phyloP scores from a whole-genome alignment of 345 rosid genomes.

The Bruguiera sexangula region DNA sequence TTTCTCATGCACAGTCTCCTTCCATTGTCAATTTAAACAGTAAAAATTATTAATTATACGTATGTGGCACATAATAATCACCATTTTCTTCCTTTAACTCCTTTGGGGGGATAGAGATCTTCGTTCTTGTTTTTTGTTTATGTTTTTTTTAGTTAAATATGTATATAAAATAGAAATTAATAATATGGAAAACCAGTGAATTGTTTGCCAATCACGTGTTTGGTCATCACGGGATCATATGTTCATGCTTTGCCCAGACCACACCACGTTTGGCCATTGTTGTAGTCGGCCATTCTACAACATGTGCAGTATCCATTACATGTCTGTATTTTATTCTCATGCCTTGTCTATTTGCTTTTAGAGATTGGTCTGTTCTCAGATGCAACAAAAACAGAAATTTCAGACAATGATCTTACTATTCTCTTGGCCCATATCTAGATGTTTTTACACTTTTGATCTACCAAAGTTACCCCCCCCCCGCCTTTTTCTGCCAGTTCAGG shows the following conservation, averaged over 20 bases:
- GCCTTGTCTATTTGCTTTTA: not conserved
- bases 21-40: no score
- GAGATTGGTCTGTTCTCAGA: not conserved
- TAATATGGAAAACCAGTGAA: not conserved
- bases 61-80: no score
- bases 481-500: no score
- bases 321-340: not conserved
- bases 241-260: not conserved
- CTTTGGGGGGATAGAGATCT: no score
- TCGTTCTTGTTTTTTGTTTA: no score
- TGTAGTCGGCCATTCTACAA: conserved; percentile 2
- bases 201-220: not conserved
- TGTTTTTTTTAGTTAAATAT: not conserved
- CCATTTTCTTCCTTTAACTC: no score
- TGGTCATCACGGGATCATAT: not conserved
- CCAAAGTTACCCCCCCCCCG: no score
- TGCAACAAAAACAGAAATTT: not conserved
- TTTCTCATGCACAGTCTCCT: no score
- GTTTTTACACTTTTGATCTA: no score
- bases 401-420: not conserved
- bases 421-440: no score
- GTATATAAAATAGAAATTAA: not conserved
- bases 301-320: not conserved
- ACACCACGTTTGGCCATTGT: not conserved
- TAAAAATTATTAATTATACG: no score